Conservation (phyloP, 2,329 filamentous ascomycete species). For the Diaporthe longicolla region DNA sequence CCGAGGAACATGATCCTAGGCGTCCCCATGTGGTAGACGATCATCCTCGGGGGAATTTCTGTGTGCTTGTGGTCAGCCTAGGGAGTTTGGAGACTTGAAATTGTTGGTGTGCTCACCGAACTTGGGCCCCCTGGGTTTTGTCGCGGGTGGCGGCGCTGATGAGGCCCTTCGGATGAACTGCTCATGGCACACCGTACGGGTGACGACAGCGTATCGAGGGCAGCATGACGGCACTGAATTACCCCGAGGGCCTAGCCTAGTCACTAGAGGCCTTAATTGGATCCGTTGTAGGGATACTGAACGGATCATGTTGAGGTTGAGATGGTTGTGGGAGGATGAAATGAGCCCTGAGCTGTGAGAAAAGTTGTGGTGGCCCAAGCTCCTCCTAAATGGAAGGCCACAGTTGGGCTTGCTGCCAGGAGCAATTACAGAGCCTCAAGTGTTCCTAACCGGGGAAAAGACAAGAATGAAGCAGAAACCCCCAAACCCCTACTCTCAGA, state of each 20-base stretch:
- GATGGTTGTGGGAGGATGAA: neutral
- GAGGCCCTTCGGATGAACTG: slow-evolving; percentile 35
- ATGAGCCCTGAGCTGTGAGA: neutral
- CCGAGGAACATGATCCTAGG: slow-evolving; percentile 77
- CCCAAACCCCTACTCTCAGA: too few relatives aligned
- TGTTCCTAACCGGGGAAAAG: neutral
- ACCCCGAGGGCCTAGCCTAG: neutral
- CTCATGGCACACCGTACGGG: slow-evolving; percentile 16
- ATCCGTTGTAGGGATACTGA: slow-evolving; percentile 24
- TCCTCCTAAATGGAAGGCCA: neutral
- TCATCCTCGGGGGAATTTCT: slow-evolving; percentile 54
- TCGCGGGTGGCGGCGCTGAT: slow-evolving; percentile 22
- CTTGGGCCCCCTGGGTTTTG: slow-evolving; percentile 31
- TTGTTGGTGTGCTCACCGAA: slow-evolving; percentile 3
- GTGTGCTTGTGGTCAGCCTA: slow-evolving; percentile 40
- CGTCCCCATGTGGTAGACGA: slow-evolving; percentile 83
- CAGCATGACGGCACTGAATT: slow-evolving; percentile 1
- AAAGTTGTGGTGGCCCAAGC: slow-evolving; percentile 37
- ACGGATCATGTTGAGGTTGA: slow-evolving; percentile 33
- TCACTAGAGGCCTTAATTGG: neutral
- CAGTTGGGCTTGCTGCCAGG: neutral
- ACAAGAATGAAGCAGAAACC: too few relatives aligned
- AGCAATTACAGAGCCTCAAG: neutral
- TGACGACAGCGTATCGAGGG: neutral
- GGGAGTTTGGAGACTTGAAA: neutral